phyloP scores from a whole-genome alignment of 306 rosid genomes.

The Fragaria nilgerrensis region DNA sequence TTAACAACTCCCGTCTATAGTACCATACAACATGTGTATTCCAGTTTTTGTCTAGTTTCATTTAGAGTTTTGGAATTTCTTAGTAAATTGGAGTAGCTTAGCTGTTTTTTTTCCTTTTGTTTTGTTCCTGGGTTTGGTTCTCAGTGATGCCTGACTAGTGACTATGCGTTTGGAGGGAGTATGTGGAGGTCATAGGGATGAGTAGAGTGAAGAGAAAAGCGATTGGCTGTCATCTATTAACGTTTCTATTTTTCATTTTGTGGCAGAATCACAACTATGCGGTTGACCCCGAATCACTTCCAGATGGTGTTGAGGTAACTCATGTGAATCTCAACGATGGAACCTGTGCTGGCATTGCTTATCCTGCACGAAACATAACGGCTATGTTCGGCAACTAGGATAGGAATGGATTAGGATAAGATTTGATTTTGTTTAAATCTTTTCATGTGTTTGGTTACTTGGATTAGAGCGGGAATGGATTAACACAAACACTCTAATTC shows the following conservation, averaged over 20 bases:
- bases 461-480: too few species aligned
- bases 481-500: too few species aligned
- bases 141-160: too few species aligned
- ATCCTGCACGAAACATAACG: constrained; percentile 66
- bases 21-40: too few species aligned
- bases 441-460: too few species aligned
- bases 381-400: too few species aligned
- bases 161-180: background rate
- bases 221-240: too few species aligned
- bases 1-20: too few species aligned
- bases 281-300: constrained; percentile 76
- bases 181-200: background rate
- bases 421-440: too few species aligned
- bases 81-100: background rate
- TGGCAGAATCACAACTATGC: constrained; percentile 94
- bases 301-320: constrained; percentile 80
- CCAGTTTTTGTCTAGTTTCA: too few species aligned
- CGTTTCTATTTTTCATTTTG: constrained; percentile 9
- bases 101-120: background rate
- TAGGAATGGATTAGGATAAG: too few species aligned
- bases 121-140: background rate
- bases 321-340: constrained; percentile 87
- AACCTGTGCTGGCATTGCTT: constrained; percentile 90
- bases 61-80: background rate
- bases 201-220: background rate